Base-by-base conservation (phyloP, 805 yeast species). In the Lipomyces kockii region DNA sequence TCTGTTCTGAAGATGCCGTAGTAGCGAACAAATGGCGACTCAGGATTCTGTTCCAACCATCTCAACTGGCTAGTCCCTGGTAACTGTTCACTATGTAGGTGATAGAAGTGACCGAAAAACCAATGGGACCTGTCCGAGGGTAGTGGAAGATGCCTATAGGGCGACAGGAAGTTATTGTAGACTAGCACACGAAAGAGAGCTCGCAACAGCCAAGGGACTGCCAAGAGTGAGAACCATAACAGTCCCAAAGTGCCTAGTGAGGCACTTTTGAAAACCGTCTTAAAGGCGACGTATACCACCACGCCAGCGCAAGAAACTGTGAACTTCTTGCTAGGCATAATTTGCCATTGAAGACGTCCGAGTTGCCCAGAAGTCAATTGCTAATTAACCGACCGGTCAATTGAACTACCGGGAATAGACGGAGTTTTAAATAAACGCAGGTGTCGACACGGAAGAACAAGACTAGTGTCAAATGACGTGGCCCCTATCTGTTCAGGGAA, bases 71-170 rank as follows among this genome's bases (percentile, higher is more conserved):
- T 25, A 53, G 22, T 46, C 46, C 64, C 68, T 2, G 71, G 68
- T 2, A 20, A 3, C 12, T 11, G 51, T 6, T 54, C 43, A 29
- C 20, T n/a, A 5, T 51, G 25, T 8, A 61, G 25, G 34, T 43
- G 32, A 8, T 17, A 2, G 9, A 55, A 6, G 11, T 65, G 64
- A n/a, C 71, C 71, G 52, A 34, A 60, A n/a, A 68, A 20, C 67
- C 69, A 65, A 29, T 68, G 67, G 35, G 60, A 37, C 12, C 55
- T 60, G 12, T 39, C 55, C 12, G 58, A n/a, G 3, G 71, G 69
- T 12, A 14, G 25, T 2, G 65, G 67, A 25, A 68, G 58, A n/a
- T 59, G 46, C 7, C 59, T 53, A 35, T 65, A 66, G 0, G 71
- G 64, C 27, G 69, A 62, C 6, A 68, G 34, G 53, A 65, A 61